Evolutionary conservation across 164 flowering plant genomes (phyloP).

Genomic region (Magnolia sinica): DNA sequence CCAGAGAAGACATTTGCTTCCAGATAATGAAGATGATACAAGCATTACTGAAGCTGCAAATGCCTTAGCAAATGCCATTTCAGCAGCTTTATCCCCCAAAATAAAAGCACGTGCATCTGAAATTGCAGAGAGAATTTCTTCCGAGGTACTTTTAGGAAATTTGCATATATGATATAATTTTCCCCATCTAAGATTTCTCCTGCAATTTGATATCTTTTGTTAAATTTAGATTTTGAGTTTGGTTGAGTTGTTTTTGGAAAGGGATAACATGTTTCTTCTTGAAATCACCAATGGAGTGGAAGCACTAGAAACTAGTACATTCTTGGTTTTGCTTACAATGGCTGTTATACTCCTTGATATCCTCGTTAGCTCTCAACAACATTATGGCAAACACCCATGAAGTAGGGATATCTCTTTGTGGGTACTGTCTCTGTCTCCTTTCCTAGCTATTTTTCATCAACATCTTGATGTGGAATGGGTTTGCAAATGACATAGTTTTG

Average conservation of each 20-base stretch:
- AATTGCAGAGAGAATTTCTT: slow-evolving; percentile 52
- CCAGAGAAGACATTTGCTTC: slow-evolving; percentile 51
- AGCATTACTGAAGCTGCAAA: slow-evolving; percentile 52
- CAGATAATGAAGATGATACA: slow-evolving; percentile 41
- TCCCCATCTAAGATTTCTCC: neutral
- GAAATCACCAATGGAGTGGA: neutral
- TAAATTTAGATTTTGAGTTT: neutral
- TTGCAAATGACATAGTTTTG: too few species aligned
- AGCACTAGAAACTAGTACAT: neutral
- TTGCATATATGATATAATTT: neutral
- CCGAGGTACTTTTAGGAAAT: slow-evolving; percentile 47
- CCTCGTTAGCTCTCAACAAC: neutral
- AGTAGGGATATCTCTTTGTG: too few species aligned
- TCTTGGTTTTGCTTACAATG: neutral
- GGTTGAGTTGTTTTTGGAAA: neutral
- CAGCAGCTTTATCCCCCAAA: slow-evolving; percentile 46
- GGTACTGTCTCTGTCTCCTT: too few species aligned
- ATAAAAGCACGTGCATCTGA: slow-evolving; percentile 55
- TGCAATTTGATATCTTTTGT: neutral
- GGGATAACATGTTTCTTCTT: neutral
- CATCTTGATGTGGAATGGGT: too few species aligned
- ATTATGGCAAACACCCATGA: too few species aligned
- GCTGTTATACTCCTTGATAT: neutral
- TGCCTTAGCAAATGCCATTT: slow-evolving; percentile 45
- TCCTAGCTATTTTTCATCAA: too few species aligned